Conservation (phyloP, 805 yeast species). For the Saccharomycopsis babjevae region DNA sequence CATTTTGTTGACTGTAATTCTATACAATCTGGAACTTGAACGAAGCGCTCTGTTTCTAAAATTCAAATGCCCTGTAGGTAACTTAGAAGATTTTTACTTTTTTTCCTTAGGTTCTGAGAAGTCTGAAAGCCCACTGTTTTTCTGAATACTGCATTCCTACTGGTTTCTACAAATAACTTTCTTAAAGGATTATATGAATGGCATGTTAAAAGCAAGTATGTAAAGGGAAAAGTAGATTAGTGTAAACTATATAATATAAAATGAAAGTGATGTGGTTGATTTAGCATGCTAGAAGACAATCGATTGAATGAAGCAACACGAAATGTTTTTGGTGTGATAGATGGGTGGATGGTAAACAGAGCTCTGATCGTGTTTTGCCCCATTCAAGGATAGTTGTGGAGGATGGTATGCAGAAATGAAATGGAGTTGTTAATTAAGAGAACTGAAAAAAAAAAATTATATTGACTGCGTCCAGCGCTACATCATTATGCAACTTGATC, state of each 20-base stretch:
- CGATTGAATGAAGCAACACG: not conserved
- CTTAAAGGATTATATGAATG: not conserved
- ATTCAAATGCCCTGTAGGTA: no score
- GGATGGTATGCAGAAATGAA: not conserved
- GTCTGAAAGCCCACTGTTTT: no score
- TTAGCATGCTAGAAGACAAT: not conserved
- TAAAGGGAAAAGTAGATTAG: not conserved
- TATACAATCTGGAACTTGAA: no score
- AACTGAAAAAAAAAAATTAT: not conserved
- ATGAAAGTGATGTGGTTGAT: not conserved
- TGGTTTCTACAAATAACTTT: not conserved
- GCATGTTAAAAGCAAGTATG: not conserved
- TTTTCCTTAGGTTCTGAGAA: no score
- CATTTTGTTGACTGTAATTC: no score
- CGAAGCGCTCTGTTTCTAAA: no score
- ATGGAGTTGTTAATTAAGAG: not conserved
- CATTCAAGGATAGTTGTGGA: not conserved
- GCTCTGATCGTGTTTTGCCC: not conserved
- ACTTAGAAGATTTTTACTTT: no score
- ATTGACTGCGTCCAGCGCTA: conserved; percentile 1
- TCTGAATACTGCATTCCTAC: not conserved
- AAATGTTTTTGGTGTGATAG: no score
- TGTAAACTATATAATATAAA: not conserved
- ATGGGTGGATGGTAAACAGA: not conserved
- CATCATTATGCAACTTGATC: not conserved